Conservation (phyloP, 2,329 filamentous ascomycete species). For the Fusarium illudens region DNA sequence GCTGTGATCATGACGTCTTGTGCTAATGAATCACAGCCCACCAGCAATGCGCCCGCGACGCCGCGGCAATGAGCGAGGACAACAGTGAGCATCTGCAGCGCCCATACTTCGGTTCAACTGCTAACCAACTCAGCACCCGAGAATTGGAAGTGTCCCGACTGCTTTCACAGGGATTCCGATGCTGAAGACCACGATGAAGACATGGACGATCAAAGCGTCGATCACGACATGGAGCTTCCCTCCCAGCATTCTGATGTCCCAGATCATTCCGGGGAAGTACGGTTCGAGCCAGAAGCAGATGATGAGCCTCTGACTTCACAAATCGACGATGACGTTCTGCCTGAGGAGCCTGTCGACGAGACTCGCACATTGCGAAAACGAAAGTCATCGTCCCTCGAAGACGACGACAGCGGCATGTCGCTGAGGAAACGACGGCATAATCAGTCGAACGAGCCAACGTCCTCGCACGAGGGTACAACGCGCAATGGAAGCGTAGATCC, state of each 20-base stretch:
- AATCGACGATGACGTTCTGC: constrained; percentile 8
- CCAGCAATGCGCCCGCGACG: constrained; percentile 84
- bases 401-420: constrained; percentile 62
- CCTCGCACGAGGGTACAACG: constrained; percentile 46
- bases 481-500: constrained; percentile 45
- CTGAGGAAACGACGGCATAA: constrained; percentile 64
- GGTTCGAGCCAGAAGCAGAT: constrained; percentile 8
- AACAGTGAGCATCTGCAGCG: constrained; percentile 42
- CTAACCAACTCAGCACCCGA: constrained; percentile 49
- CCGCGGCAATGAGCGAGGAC: constrained; percentile 51
- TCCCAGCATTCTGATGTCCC: constrained; percentile 43
- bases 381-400: constrained; percentile 77
- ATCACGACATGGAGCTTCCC: constrained; percentile 31
- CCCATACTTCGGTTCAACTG: neutral
- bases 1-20: constrained; percentile 24
- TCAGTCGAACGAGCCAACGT: constrained; percentile 54
- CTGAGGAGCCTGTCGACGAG: constrained; percentile 56
- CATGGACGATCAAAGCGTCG: constrained; percentile 32
- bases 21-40: constrained; percentile 73
- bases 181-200: constrained; percentile 46
- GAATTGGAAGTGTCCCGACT: constrained; percentile 63
- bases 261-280: constrained; percentile 17
- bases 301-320: constrained; percentile 24
- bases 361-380: constrained; percentile 83
- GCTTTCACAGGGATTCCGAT: constrained; percentile 48